These are phyloP conservation scores for Aspergillus transmontanensis DNA, from an alignment of 2,329 filamentous ascomycete genomes.

Conservation along the genomic window DNA sequence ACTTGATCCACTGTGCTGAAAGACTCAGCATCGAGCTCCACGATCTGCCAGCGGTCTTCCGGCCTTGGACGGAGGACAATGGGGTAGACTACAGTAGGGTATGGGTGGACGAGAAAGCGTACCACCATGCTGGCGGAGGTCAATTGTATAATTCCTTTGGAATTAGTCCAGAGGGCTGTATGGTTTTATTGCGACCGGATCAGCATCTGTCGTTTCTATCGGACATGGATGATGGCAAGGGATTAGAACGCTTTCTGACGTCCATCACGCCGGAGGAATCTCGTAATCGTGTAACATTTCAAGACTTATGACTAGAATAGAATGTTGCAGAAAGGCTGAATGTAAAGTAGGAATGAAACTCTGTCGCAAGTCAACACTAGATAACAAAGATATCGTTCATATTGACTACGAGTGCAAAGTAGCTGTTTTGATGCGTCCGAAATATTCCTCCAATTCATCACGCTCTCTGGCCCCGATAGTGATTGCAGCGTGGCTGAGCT, in stretches of 20 bases:
- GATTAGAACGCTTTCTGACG: not conserved
- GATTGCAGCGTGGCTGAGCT: too few species aligned
- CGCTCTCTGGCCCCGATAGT: too few species aligned
- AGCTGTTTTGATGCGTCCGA: too few species aligned
- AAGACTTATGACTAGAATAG: too few species aligned
- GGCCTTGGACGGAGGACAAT: slow-evolving; percentile 46
- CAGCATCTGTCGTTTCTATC: slow-evolving; percentile 58
- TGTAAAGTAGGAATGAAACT: too few species aligned
- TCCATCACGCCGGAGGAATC: too few species aligned
- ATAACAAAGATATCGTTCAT: too few species aligned
- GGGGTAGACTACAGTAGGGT: slow-evolving; percentile 62
- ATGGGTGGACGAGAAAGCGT: slow-evolving; percentile 56
- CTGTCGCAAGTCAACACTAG: too few species aligned
- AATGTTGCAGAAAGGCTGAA: too few species aligned
- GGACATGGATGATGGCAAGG: not conserved
- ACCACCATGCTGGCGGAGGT: slow-evolving; percentile 53
- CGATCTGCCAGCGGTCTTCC: slow-evolving; percentile 50
- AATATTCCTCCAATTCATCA: too few species aligned
- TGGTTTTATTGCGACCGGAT: slow-evolving; percentile 66
- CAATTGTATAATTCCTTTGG: slow-evolving; percentile 59
- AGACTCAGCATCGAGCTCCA: slow-evolving; percentile 31
- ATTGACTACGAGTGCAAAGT: too few species aligned
- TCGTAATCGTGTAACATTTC: too few species aligned
- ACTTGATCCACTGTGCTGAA: slow-evolving; percentile 6
- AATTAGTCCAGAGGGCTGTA: slow-evolving; percentile 59